These are phyloP conservation scores for Elsinoe fawcettii DNA, from an alignment of 2,329 filamentous ascomycete genomes.

Conservation along the genomic window DNA sequence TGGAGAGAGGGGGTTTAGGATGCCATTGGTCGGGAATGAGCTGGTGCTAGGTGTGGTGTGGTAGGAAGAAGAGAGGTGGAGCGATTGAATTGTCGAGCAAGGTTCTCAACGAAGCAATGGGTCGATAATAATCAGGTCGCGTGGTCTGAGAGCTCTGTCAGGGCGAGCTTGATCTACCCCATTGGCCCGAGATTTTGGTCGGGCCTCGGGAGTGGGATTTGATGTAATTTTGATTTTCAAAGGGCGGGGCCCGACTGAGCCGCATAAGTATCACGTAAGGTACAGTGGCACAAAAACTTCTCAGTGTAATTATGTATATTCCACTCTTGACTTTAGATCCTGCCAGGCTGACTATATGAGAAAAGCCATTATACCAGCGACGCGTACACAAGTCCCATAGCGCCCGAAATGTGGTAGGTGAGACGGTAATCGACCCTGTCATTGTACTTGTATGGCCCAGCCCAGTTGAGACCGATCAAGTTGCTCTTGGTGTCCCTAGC, in stretches of 20 bases:
- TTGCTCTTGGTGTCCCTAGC: slow-evolving; percentile 42
- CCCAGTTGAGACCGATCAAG: slow-evolving; percentile 57
- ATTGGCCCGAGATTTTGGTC: slow-evolving; percentile 8
- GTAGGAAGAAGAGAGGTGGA: background rate
- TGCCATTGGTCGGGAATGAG: background rate
- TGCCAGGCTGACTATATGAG: too few species aligned
- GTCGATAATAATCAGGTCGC: background rate
- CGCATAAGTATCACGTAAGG: background rate
- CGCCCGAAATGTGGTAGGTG: slow-evolving; percentile 20
- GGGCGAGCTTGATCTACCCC: background rate
- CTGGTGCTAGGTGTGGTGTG: background rate
- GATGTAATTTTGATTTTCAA: background rate
- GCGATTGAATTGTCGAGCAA: slow-evolving; percentile 2
- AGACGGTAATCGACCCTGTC: slow-evolving; percentile 27
- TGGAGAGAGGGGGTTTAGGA: background rate
- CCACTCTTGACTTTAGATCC: too few species aligned
- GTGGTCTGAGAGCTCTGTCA: background rate
- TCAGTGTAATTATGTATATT: too few species aligned
- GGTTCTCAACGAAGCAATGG: background rate
- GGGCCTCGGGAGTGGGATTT: slow-evolving; percentile 1
- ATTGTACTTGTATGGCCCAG: slow-evolving; percentile 44
- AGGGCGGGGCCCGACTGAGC: background rate
- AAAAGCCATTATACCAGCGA: slow-evolving; percentile 22
- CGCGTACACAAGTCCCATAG: slow-evolving; percentile 25
- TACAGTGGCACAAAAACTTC: too few species aligned